phyloP scores from a whole-genome alignment of 2,329 filamentous ascomycete species.

The Beauveria australis region DNA sequence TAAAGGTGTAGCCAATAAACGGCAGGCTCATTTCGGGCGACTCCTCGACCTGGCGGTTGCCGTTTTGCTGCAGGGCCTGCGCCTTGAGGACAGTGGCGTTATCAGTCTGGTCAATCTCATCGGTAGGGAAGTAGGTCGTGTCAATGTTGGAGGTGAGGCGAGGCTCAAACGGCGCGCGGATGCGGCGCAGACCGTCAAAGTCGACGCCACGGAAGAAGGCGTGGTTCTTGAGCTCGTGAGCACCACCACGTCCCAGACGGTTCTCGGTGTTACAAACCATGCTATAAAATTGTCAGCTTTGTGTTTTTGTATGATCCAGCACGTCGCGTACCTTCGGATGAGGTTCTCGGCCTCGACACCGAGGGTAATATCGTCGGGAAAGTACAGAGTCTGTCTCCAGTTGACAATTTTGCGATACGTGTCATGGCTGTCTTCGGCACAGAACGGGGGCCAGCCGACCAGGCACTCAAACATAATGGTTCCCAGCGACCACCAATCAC shows the following conservation, averaged over 20 bases:
- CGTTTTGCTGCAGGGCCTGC: constrained; percentile 65
- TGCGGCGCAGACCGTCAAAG: constrained; percentile 85
- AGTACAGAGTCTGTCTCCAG: constrained; percentile 92
- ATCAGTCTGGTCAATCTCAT: constrained; percentile 96
- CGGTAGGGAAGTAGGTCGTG: constrained; percentile 96
- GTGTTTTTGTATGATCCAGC: not conserved
- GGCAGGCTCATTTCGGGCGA: constrained; percentile 92
- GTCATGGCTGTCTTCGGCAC: constrained; percentile 92
- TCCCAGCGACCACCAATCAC: constrained; percentile 98
- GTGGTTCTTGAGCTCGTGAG: constrained; percentile 87
- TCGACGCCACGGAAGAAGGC: constrained; percentile 95
- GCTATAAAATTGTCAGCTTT: constrained; percentile 37
- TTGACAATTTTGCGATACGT: constrained; percentile 99
- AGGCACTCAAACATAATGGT: constrained; percentile 99
- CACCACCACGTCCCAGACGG: constrained; percentile 78
- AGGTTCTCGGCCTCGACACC: constrained; percentile 84
- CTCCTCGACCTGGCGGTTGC: constrained; percentile 54
- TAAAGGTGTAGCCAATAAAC: constrained; percentile 64
- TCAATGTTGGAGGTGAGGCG: constrained; percentile 89
- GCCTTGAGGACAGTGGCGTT: constrained; percentile 81
- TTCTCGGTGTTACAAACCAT: constrained; percentile 92
- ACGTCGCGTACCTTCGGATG: constrained; percentile 66
- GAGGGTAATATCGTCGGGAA: constrained; percentile 89
- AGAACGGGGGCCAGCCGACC: constrained; percentile 98
- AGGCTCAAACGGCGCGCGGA: constrained; percentile 93